Evolutionary conservation across 345 rosid genomes (phyloP).

Genomic region (Aurinia saxatilis): DNA sequence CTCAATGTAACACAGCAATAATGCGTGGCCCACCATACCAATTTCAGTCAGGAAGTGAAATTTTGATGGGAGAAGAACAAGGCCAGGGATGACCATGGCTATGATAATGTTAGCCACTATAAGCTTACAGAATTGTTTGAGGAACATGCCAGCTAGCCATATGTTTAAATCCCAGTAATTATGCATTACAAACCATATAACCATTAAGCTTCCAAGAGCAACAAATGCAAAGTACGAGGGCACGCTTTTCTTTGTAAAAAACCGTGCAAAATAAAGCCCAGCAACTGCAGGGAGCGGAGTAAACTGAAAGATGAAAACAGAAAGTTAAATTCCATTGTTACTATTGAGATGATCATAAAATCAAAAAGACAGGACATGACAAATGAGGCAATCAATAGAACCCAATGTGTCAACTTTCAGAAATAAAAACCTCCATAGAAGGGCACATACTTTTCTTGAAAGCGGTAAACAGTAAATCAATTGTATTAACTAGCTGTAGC

Average conservation of each 20-base stretch:
- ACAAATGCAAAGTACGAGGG: conserved; percentile 87
- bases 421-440: not conserved
- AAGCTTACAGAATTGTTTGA: conserved; percentile 86
- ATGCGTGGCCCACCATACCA: conserved; percentile 69
- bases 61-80: conserved; percentile 81
- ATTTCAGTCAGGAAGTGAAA: conserved; percentile 70
- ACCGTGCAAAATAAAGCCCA: conserved; percentile 91
- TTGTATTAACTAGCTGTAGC: not conserved
- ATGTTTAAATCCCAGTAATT: conserved; percentile 98
- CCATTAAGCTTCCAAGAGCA: conserved; percentile 92
- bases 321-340: conserved; percentile 1
- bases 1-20: conserved; percentile 81
- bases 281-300: conserved; percentile 80
- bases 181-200: conserved; percentile 83
- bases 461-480: not conserved
- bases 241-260: conserved; percentile 82
- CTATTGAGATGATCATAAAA: not conserved
- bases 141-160: conserved; percentile 98
- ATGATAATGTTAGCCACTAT: conserved; percentile 72
- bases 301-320: conserved; percentile 50
- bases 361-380: not conserved
- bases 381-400: not conserved
- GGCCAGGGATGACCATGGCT: conserved; percentile 88
- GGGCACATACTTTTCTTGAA: not conserved
- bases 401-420: conserved; percentile 2